Evolutionary conservation across 2,329 filamentous ascomycete genomes (phyloP), one percentile per base, ranked within the genome.

Genomic region (Magnaporthiopsis poae): DNA sequence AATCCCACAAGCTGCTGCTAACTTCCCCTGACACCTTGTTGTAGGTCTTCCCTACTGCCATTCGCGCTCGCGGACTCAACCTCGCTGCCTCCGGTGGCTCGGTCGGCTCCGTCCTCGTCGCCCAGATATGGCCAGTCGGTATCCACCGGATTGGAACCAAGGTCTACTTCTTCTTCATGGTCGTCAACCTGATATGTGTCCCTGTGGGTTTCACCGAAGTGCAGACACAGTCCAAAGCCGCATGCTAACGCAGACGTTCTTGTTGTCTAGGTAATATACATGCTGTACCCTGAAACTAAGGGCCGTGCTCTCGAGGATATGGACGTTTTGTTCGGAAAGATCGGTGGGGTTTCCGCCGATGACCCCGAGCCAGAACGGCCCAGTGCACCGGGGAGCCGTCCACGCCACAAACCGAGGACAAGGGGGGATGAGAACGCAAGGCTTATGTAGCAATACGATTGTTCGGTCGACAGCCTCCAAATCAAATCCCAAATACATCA

Each of bases 141-240:
- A 80, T 85, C 62, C 76, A 78, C 36, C 77, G 74, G 2, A 76
- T 85, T 27, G 82, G 83, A 3, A 80, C 80, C 15, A 78, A 77
- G 27, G 80, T 84, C 2, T 86, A 86, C 72, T 86, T 86, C 69
- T 81, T 86, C 68, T 86, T 86, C 71, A 84, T 84, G 79, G 75
- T 75, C 9, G 76, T 84, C 33, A 84, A 84, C 69, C 65, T 83
- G 8, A 73, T 75, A 15, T 83, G 79, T 66, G 77, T 82, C 25
- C 78, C 80, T 4, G 79, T 81, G 72, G 65, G 74, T 29, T 3
- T 3, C 12, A 3, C 29, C 11, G 21, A 2, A 0, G 9, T 27
- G 21, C 64, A 21, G 4, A 27, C 27, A 0, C 35, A 15, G 31
- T 29, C 25, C 12, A 21, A 29, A 2, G 21, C 46, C 60, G 52